phyloP scores from a whole-genome alignment of 2,329 filamentous ascomycete genomes.

The Penicillium sp. region DNA sequence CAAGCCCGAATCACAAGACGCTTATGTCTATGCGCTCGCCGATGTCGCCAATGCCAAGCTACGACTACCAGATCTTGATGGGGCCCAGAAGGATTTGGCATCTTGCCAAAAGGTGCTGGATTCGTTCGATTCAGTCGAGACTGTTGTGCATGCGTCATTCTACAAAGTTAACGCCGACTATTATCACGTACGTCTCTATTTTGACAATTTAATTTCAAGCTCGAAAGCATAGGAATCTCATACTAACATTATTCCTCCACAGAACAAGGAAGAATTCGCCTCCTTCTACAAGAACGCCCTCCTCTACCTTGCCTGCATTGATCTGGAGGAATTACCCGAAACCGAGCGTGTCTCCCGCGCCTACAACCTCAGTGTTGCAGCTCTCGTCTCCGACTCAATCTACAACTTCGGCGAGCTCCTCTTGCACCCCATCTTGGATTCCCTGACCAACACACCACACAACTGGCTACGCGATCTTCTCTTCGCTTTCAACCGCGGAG shows the following conservation, averaged over 20 bases:
- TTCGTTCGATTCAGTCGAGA: conserved; percentile 91
- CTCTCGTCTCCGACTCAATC: conserved; percentile 89
- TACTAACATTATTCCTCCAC: not conserved
- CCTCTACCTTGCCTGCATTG: conserved; percentile 94
- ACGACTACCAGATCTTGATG: conserved; percentile 74
- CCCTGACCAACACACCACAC: conserved; percentile 71
- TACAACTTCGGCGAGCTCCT: conserved; percentile 99
- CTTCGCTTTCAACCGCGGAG: conserved; percentile 95
- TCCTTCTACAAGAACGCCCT: conserved; percentile 97
- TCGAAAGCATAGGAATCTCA: no score
- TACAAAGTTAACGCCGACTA: conserved; percentile 95
- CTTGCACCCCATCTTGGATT: conserved; percentile 91
- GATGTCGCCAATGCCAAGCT: conserved; percentile 88
- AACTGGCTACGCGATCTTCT: conserved; percentile 93
- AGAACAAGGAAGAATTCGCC: conserved; percentile 86
- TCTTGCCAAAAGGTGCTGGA: conserved; percentile 86
- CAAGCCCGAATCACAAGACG: conserved; percentile 90
- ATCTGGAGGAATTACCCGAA: conserved; percentile 71
- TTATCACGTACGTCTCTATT: conserved; percentile 65
- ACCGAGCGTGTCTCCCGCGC: conserved; percentile 79
- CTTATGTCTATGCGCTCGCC: conserved; percentile 89
- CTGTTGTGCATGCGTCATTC: conserved; percentile 91
- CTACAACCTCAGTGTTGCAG: conserved; percentile 89
- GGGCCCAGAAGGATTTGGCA: conserved; percentile 82
- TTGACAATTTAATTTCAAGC: no score